Evolutionary conservation across 306 rosid species (phyloP), one percentile per base, ranked within the genome.

Genomic region (Sicyos edulis): DNA sequence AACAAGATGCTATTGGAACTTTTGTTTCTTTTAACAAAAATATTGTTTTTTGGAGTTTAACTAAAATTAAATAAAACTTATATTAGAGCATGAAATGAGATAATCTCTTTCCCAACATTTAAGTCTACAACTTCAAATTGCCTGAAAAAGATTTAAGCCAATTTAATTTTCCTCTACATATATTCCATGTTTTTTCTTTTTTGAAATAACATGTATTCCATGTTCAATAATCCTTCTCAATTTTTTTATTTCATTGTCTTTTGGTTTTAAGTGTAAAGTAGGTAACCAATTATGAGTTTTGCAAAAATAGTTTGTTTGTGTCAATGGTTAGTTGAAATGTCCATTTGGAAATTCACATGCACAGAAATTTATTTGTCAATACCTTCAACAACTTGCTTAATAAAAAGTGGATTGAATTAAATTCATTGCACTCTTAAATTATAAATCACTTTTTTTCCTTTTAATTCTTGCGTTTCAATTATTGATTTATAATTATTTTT

Each of bases 331-430:
- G 70, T 17, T 65, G 71, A 65, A 65, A 65, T 19, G 71, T 65
- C 71, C 12, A 65, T 65, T 65, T 17, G 11, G 6, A 65, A 65
- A 65, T 65, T 54, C 7, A 37, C 44, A 37, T 37, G 44, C 44
- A 37, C 44, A 37, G 44, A 37, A 37, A 5, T 6, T 37, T 37
- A 7, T 66, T 66, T 66, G 72, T 66, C 72, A 21, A 13, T 66
- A 17, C 40, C 55, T 66, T 66, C 13, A 67, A 11, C 72, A 66
- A 67, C 55, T 67, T 67, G 72, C 55, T 21, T 45, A 10, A 45
- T 61, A 40, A 37, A 66, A 66, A 44, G 37, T 19, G 15, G 34
- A 11, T 44, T 67, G 4, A 67, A 44, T 47, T 67, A 21, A 20
- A 64, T 40, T 64, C 70, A 42, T 45, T 67, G 12, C 17, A 67